Percentiles rank a stretch among this genome's conserved stretches.
phyloP scores from a whole-genome alignment of 305 asterid species.

The Andrographis paniculata region DNA sequence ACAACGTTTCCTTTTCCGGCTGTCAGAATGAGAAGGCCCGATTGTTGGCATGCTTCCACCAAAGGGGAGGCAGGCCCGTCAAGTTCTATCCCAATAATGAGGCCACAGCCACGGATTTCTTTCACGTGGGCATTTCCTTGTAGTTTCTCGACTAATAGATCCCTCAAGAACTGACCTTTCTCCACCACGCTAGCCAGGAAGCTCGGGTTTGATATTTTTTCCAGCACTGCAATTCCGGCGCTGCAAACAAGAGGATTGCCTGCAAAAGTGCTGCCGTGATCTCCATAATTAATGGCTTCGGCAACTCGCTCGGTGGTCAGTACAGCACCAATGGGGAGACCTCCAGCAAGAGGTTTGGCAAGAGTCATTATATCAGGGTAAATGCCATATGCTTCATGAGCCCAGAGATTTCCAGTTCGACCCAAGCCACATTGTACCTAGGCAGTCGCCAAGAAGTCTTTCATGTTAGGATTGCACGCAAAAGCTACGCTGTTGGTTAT shows the following conservation, averaged over 20 bases:
- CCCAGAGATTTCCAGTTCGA: conserved; percentile 86
- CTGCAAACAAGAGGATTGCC: conserved; percentile 89
- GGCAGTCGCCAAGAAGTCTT: conserved; percentile 10
- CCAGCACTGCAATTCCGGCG: conserved; percentile 66
- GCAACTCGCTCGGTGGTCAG: conserved; percentile 66
- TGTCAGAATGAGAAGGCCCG: conserved; percentile 75
- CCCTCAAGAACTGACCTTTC: conserved; percentile 63
- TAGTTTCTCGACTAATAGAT: conserved; percentile 35
- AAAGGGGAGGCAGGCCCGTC: conserved; percentile 68
- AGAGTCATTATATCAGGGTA: conserved; percentile 89
- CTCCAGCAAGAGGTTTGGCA: conserved; percentile 95
- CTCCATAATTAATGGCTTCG: conserved; percentile 63
- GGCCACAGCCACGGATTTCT: conserved; percentile 76
- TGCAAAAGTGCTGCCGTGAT: conserved; percentile 95
- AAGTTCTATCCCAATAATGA: conserved; percentile 77
- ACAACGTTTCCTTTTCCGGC: conserved; percentile 92
- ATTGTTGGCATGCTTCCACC: conserved; percentile 64
- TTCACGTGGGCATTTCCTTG: conserved; percentile 60
- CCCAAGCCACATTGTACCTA: conserved; percentile 96
- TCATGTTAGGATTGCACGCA: not conserved
- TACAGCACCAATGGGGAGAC: conserved; percentile 86
- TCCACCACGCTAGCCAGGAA: conserved; percentile 53
- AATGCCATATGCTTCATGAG: conserved; percentile 65
- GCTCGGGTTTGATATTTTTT: conserved; percentile 56
- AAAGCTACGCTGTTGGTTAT: not conserved